A percentile compares a stretch with the other conserved stretches of the same genome.
Conservation (phyloP, 352 stramenopile species). For the Aphanomyces invadans region DNA sequence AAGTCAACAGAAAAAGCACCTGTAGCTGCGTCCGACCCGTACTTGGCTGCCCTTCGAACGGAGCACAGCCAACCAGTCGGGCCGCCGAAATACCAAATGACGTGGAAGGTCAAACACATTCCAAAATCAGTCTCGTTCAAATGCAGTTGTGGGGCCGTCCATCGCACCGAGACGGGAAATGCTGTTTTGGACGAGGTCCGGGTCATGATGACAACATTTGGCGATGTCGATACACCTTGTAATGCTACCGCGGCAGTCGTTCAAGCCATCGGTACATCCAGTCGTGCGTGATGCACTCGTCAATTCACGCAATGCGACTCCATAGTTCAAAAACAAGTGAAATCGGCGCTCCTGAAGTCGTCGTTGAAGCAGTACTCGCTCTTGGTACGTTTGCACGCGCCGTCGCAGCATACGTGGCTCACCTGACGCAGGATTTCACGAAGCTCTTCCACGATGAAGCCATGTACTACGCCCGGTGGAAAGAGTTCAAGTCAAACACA, state of each 20-base stretch:
- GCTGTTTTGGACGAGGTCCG: constrained; percentile 51
- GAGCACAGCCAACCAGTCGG: not conserved
- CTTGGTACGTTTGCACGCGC: constrained; percentile 19
- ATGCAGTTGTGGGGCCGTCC: constrained; percentile 51
- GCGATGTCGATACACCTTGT: constrained; percentile 51
- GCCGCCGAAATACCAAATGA: constrained; percentile 3
- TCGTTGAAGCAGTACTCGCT: not conserved
- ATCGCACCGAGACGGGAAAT: constrained; percentile 41
- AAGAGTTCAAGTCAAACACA: constrained; percentile 69
- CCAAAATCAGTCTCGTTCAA: constrained; percentile 13
- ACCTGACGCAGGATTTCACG: constrained; percentile 41
- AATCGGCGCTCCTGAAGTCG: not conserved
- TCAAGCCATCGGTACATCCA: not conserved
- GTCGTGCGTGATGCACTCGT: not conserved
- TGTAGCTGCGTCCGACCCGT: not conserved
- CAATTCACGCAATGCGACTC: not conserved
- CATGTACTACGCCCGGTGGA: constrained; percentile 76
- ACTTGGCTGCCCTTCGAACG: constrained; percentile 2
- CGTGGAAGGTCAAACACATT: not conserved
- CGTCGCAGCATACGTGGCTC: constrained; percentile 31
- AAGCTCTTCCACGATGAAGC: constrained; percentile 72
- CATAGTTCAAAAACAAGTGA: constrained; percentile 15
- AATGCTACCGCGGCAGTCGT: constrained; percentile 39
- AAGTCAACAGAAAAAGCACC: not conserved
- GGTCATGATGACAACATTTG: constrained; percentile 81